Evolutionary conservation across 2,329 filamentous ascomycete genomes (phyloP).

Genomic region (Colletotrichum graminicola): DNA sequence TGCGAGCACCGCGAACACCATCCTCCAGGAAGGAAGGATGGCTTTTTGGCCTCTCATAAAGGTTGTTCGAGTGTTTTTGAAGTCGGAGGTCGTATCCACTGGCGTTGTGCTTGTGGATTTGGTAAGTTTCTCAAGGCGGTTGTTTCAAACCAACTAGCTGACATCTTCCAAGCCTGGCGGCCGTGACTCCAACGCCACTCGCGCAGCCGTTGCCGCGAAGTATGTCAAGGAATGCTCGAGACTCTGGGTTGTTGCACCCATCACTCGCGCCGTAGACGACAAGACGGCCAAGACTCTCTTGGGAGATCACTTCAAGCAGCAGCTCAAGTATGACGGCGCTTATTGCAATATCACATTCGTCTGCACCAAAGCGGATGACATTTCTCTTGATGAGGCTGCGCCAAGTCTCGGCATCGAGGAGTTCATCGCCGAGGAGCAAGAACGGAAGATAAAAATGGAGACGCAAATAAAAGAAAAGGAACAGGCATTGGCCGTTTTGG

Average conservation of each 20-base stretch:
- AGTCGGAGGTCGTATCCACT: constrained; percentile 50
- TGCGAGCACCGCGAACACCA: background rate
- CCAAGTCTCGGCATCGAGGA: constrained; percentile 49
- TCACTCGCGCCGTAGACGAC: constrained; percentile 70
- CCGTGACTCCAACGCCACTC: constrained; percentile 70
- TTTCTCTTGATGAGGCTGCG: constrained; percentile 53
- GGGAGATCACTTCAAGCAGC: constrained; percentile 68
- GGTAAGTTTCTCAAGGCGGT: constrained; percentile 47
- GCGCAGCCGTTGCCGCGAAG: constrained; percentile 66
- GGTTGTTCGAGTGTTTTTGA: constrained; percentile 57
- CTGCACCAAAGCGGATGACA: constrained; percentile 73
- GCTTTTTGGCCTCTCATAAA: constrained; percentile 65
- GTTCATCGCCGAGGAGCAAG: background rate
- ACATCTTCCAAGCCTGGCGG: constrained; percentile 60
- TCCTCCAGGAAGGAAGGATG: constrained; percentile 28
- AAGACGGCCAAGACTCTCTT: constrained; percentile 69
- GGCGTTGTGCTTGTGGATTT: constrained; percentile 60
- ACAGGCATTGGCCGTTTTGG: background rate
- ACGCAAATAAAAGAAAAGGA: background rate
- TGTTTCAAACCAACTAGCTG: constrained; percentile 13
- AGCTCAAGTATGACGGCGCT: constrained; percentile 69
- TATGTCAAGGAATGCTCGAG: constrained; percentile 72
- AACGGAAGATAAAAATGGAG: background rate
- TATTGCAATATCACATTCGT: constrained; percentile 70
- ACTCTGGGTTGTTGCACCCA: constrained; percentile 73